Base-by-base conservation (phyloP, 1,139 yeast species). In the Magnusiomyces fungicola region DNA sequence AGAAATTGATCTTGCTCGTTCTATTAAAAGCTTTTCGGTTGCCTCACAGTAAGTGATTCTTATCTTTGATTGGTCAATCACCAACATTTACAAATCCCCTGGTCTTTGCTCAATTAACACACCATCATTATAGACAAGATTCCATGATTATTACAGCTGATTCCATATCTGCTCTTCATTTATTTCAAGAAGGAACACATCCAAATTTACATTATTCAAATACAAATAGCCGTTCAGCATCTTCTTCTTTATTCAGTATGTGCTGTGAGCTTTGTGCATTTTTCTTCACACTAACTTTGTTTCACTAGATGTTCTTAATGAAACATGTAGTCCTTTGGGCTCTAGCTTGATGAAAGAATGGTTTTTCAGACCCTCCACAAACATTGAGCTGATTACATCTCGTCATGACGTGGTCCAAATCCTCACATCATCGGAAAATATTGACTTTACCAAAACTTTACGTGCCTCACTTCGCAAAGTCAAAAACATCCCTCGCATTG, bases 141-240 rank as follows among this genome's bases (percentile, higher is more conserved):
- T 27, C 47, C 14, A 59, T 71, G 66, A 56, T 62, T 30, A 50
- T 71, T 24, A 74, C 71, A 55, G 57, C 62, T n/a, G 71, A 70
- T 44, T 61, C 71, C 37, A 54, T 71, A 29, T 52, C 56, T 32
- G 61, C 74, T 0, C 52, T 71, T 4, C 61, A 61, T 39, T 60
- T 71, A 1, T 58, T 69, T 34, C 57, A 53, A 18, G 54, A 51
- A 32, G 53, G 53, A 37, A 36, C 51, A 7, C 59, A 56, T 48
- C 58, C 60, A 10, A 53, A 56, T 30, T 49, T 50, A 27, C 53
- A 51, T 30, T 45, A 44, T 14, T 21, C 46, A 25, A 50, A 30
- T 23, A 48, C 14, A 29, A 47, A 34, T 32, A 47, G 22, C 14
- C 43, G 24, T 25, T 43, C 27, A 21, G 46, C 21, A 50, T 51